A percentile compares a stretch with the other conserved stretches of the same genome.
These are phyloP conservation scores for Talaromyces stipitatus DNA, from an alignment of 495 filamentous ascomycete species.

Conservation along the genomic window DNA sequence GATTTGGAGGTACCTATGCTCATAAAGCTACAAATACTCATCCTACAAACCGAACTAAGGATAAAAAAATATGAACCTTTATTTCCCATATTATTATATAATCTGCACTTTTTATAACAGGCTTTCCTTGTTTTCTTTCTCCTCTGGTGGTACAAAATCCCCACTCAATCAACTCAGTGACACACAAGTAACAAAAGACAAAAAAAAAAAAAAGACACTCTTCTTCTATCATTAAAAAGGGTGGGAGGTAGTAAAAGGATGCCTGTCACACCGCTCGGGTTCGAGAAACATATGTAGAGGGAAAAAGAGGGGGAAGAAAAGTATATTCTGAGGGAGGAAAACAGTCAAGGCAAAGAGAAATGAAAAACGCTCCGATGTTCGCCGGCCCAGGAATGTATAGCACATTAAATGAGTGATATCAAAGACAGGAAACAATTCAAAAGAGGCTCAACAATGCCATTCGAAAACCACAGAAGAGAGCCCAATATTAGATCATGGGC, in stretches of 20 bases:
- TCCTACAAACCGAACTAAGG: background rate
- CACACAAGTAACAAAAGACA: background rate
- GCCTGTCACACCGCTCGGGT: background rate
- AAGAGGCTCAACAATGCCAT: background rate
- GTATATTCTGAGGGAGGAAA: background rate
- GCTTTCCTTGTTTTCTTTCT: background rate
- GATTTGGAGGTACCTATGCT: too few species aligned
- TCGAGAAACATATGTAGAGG: background rate
- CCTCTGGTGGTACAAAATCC: background rate
- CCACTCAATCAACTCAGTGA: background rate
- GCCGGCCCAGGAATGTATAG: slow-evolving; percentile 8
- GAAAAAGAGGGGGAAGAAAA: background rate
- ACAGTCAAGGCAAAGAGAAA: background rate
- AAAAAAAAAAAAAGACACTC: background rate
- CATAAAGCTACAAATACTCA: background rate
- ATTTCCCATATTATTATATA: background rate
- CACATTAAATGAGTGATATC: slow-evolving; percentile 8
- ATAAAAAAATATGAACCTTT: background rate
- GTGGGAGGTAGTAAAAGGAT: background rate
- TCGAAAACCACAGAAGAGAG: background rate
- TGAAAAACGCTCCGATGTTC: slow-evolving; percentile 6
- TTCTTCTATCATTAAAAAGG: background rate
- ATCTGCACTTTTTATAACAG: background rate
- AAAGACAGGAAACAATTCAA: background rate
- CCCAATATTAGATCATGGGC: background rate